Base-by-base conservation (phyloP, 176 grass and related monocot genomes). In the Oryza meyeriana region DNA sequence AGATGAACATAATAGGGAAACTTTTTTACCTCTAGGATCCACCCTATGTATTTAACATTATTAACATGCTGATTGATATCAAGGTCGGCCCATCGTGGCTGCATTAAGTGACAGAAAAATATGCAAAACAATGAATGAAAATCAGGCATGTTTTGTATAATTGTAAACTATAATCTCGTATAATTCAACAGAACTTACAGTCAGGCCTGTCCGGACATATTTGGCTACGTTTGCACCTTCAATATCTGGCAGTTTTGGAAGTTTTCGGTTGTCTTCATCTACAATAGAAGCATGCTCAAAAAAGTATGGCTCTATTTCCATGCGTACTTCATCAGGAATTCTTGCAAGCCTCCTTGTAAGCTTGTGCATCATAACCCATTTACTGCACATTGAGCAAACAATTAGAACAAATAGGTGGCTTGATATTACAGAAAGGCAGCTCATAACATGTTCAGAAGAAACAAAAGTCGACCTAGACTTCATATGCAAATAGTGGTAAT, bases 281-380 rank as follows among this genome's bases (percentile, higher is more conserved):
- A 85, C 52, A 84, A 94, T 94, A 80, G 91, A 85, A 82, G 75
- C 61, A 27, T 63, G 69, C 77, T 96, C 89, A 32, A 83, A 48
- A 73, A 99, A 99, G 79, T 96, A 90, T 18, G 97, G 89, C 66
- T 78, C 89, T 85, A 99, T 94, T 86, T 99, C 93, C 35, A 85
- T 71, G 63, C 93, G 86, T 31, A 96, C 97, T 89, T 99, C 97
- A 77, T 92, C 91, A 8, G 93, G 93, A 76, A 99, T 94, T 92
- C 92, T 99, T 5, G 97, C 82, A 69, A 99, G 94, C 41, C 74
- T 93, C 66, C 97, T 89, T 33, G 93, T 99, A 48, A 94, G 40
- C 64, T 96, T 99, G 78, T 99, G 91, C 93, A 99, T 99, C 91
- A 96, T 94, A 65, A 99, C 97, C 97, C 97, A 99, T 83, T 96